Base-by-base conservation (phyloP, 2,329 filamentous ascomycete genomes). In the Pseudogymnoascus destructans region DNA sequence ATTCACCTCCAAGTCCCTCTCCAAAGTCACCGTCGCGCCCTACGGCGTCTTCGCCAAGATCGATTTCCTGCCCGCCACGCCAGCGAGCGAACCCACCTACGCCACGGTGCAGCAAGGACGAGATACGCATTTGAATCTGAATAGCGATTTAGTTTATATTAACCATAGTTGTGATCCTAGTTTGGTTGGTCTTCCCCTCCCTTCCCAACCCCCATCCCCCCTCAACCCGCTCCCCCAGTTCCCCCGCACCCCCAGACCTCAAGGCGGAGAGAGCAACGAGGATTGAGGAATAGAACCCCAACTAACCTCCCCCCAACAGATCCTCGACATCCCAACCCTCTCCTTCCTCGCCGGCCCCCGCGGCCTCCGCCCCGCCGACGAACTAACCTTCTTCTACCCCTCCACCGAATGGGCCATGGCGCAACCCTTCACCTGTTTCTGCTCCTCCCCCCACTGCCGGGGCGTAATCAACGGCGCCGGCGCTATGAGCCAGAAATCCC, bases 361-460 rank as follows among this genome's bases (percentile, higher is more conserved):
- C 58, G 80, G 81, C 32, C 74, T 84, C 57, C 67, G 71, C 57
- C 67, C 71, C 3, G 79, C 79, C 55, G 77, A 84, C 60, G 81
- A 84, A 66, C 73, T 84, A 52, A 82, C 80, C 68, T 89, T 87
- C 73, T 89, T 88, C 72, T 89, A 89, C 65, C 84, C 85, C 3
- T 86, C 82, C 58, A 87, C 84, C 1, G 85, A 89, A 71, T 89
- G 84, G 84, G 66, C 75, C 66, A 87, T 89, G 85, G 80, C 81
- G 30, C 85, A 49, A n/a, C 40, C 40, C 3, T 89, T 89, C 67
- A 72, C 78, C 60, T 89, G 85, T 68, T 73, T 78, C 60, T 89
- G 85, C 68, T 75, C 76, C 61, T 75, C 74, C 3, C 63, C 73
- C 0, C 72, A 73, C 17, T 89, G 85, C 71, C 75, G 77, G 57